These are phyloP conservation scores for Lolium multiflorum DNA, from an alignment of 176 grass and related monocot genomes.

Conservation along the genomic window DNA sequence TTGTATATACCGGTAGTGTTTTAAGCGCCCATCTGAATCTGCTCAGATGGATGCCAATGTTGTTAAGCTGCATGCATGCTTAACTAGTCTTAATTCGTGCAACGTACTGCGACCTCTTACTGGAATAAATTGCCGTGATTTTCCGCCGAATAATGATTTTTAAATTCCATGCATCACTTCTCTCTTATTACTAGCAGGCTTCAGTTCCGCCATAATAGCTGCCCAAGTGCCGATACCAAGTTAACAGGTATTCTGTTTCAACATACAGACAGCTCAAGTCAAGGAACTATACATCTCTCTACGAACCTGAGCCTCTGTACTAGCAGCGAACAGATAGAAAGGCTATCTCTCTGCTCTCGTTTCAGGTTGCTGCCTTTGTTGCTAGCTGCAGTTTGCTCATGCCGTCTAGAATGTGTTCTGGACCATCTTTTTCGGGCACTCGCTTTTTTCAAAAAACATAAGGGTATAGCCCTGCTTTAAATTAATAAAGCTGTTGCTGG, in stretches of 20 bases:
- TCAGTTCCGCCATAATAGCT: no score
- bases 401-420: conserved; percentile 93
- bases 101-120: background rate
- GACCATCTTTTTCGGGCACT: conserved; percentile 79
- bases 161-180: background rate
- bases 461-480: no score
- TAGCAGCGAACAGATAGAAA: background rate
- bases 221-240: background rate
- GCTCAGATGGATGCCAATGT: conserved; percentile 32
- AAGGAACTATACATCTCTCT: background rate
- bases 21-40: conserved; percentile 20
- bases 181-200: no score
- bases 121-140: background rate
- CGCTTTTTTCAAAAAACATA: no score
- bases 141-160: background rate
- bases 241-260: no score
- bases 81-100: background rate
- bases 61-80: background rate
- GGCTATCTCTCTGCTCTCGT: background rate
- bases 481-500: no score
- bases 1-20: background rate
- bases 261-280: no score
- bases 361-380: background rate
- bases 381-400: conserved; percentile 24
- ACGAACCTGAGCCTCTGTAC: background rate